These are phyloP conservation scores for Amoeboaphelidium protococcarum DNA, from an alignment of 371 early-diverging fungal species.

Conservation along the genomic window DNA sequence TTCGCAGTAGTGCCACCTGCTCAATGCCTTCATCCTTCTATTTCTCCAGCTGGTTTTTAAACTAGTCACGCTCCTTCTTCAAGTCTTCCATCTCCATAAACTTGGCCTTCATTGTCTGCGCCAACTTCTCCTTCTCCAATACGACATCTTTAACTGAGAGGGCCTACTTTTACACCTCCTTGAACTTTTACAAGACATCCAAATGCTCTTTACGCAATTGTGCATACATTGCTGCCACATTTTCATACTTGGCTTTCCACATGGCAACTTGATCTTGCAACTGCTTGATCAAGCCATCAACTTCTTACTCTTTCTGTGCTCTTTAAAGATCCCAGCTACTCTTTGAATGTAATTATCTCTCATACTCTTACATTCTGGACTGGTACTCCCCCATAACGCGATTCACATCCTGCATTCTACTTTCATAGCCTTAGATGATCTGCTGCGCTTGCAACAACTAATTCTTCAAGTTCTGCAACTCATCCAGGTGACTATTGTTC, in stretches of 20 bases:
- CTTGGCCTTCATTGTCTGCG: conserved; percentile 47
- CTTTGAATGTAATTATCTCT: background rate
- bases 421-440: background rate
- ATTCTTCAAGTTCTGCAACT: background rate
- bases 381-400: background rate
- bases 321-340: background rate
- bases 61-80: conserved; percentile 53
- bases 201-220: conserved; percentile 86
- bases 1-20: conserved; percentile 44
- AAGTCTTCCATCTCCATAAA: conserved; percentile 49
- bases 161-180: conserved; percentile 4
- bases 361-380: background rate
- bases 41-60: conserved; percentile 38
- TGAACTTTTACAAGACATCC: conserved; percentile 59
- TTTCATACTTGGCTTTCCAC: conserved; percentile 75
- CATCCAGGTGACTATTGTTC: background rate
- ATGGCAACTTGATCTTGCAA: conserved; percentile 9
- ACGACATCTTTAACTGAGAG: background rate
- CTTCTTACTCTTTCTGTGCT: background rate
- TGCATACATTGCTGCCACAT: conserved; percentile 73
- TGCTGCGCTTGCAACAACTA: background rate
- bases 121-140: conserved; percentile 23
- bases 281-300: background rate
- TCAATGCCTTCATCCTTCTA: conserved; percentile 30
- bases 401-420: background rate